Base-by-base conservation (phyloP, 1,284 basidiomycete species). In the Apiotrichum porosum region DNA sequence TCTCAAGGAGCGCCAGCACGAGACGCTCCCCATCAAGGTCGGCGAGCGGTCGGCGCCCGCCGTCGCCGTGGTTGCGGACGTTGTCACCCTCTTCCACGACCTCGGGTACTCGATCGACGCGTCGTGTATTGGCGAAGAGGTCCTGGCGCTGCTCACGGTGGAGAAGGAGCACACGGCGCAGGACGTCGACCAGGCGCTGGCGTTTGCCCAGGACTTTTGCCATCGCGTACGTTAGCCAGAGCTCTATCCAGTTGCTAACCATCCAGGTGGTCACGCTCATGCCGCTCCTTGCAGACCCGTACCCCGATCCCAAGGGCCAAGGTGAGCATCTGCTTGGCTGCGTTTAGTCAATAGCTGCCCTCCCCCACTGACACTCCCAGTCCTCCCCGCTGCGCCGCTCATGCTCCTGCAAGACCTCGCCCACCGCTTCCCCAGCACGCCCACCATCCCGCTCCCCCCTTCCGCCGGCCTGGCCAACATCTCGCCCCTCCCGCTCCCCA, bases 341-440 rank as follows among this genome's bases (percentile, higher is more conserved):
- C n/a, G n/a, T n/a, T n/a, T n/a, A n/a, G n/a, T n/a, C n/a, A n/a
- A n/a, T n/a, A n/a, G n/a, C n/a, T n/a, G n/a, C n/a, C n/a, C n/a
- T n/a, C 9, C 15, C n/a, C 17, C 10, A 24, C 52, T 50, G 19
- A 51, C 49, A 1, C n/a, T 18, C 10, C 12, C 49, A 64, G 62
- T 43, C 1, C 49, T 62, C 8, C 61, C 63, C 6, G 37, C 57
- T 1, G 52, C 52, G 0, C 60, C 62, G 3, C 43, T 67, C 3
- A 52, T 52, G 21, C 52, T 67, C 2, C 46, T 65, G 13, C 61
- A 67, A 28, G 65, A 65, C 36, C 63, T 67, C 6, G 45, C 58
- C 12, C 28, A 46, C 31, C 53, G 44, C 26, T 50, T 56, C 19
- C 40, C 31, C 31, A 49, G 26, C 18, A 45, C 42, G 37, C 28